Base-by-base conservation (phyloP, 352 stramenopile genomes). In the Pythium phragmiticola region DNA sequence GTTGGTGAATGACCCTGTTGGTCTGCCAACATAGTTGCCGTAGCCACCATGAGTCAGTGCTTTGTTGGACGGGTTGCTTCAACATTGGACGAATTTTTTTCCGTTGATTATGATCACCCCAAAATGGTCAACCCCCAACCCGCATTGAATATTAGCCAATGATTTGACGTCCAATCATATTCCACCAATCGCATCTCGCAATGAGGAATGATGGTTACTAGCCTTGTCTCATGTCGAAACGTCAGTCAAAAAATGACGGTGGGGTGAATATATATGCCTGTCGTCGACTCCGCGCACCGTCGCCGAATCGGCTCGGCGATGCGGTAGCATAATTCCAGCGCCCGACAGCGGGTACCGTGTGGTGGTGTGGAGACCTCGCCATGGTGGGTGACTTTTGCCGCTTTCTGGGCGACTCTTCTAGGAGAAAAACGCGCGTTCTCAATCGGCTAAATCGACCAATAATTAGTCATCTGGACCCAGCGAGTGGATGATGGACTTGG, bases 41-140 rank as follows among this genome's bases (percentile, higher is more conserved):
- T 50, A 7, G 43, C 19, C 7, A 19, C 8, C 19, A 8, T 13
- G 13, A 0, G 36, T 13, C 36, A 41, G 13, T 17, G 39, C 3
- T 17, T 46, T 46, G 39, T 46, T 46, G 39, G 39, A 46, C 39
- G 39, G 39, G 8, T 46, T n/a, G 39, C 39, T 46, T 46, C 39
- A 46, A 46, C 39, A 46, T 46, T 9, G 11, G 4, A n/a, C 6
- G 16, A 46, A 2, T 46, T 14, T 21, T 21, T 6, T 19, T 46
- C 39, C 13, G 17, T 46, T 46, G 39, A 46, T 46, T 46, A 46
- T 46, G 4, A 8, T 46, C 14, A 8, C 5, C 4, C 8, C 7
- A 46, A 46, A 14, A n/a, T 46, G 9, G 39, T 46, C 39, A 46
- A 46, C 39, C 39, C 39, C 14, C 6, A 16, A 46, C 16, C 39